These are phyloP conservation scores for Neoascochyta sp. DNA, from an alignment of 2,329 filamentous ascomycete genomes.

Conservation along the genomic window DNA sequence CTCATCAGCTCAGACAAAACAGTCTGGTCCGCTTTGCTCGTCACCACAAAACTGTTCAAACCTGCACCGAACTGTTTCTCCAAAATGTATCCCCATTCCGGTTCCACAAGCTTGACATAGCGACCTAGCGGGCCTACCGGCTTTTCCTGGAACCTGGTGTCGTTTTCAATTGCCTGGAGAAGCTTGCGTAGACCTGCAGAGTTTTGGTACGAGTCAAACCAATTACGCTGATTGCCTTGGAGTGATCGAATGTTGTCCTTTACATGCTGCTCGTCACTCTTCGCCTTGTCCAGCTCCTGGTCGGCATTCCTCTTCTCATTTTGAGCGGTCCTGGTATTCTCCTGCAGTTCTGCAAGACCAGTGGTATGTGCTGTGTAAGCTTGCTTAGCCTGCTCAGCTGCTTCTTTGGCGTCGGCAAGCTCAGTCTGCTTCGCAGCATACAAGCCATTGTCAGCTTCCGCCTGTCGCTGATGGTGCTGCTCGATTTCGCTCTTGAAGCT, in stretches of 20 bases:
- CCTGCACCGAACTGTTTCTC: slow-evolving; percentile 70
- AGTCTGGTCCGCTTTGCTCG: slow-evolving; percentile 70
- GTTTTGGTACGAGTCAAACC: slow-evolving; percentile 61
- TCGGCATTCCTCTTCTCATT: slow-evolving; percentile 14
- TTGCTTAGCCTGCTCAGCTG: slow-evolving; percentile 45
- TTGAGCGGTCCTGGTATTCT: slow-evolving; percentile 34
- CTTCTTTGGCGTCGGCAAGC: slow-evolving; percentile 56
- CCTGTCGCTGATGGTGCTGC: slow-evolving; percentile 59
- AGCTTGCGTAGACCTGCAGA: slow-evolving; percentile 56
- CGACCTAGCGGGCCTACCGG: slow-evolving; percentile 83
- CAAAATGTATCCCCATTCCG: slow-evolving; percentile 77
- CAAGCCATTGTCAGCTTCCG: slow-evolving; percentile 62
- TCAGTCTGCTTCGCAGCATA: slow-evolving; percentile 60
- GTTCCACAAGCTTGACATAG: slow-evolving; percentile 70
- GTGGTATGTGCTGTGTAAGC: slow-evolving; percentile 43
- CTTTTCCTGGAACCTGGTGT: slow-evolving; percentile 63
- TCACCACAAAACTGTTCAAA: slow-evolving; percentile 77
- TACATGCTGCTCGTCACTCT: slow-evolving; percentile 52
- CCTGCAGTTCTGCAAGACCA: slow-evolving; percentile 35
- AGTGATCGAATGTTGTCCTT: slow-evolving; percentile 53
- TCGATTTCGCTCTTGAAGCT: slow-evolving; percentile 46
- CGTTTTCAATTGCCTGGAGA: slow-evolving; percentile 64
- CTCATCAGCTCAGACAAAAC: slow-evolving; percentile 65
- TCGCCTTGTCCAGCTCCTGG: slow-evolving; percentile 27
- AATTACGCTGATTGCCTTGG: slow-evolving; percentile 54